phyloP scores from a whole-genome alignment of 257 asterid genomes.

The Anisodus tanguticus region DNA sequence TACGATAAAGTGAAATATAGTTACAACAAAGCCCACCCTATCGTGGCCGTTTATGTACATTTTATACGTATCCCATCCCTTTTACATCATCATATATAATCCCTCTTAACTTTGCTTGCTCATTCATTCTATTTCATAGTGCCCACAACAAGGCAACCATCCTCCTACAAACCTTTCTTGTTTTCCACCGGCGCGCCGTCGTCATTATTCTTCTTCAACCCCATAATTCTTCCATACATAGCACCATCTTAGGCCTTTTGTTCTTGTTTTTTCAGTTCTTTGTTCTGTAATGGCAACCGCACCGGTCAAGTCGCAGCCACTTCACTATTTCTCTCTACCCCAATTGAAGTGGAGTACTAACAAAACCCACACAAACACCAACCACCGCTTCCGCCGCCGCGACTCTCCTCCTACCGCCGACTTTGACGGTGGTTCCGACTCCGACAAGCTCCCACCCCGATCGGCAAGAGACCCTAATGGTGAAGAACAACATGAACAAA shows the following conservation, averaged over 20 bases:
- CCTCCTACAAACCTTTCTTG: background rate
- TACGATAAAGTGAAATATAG: slow-evolving; percentile 63
- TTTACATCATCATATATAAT: background rate
- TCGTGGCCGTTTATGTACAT: background rate
- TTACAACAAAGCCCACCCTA: slow-evolving; percentile 48
- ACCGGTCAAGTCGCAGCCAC: slow-evolving; percentile 73
- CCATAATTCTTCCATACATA: background rate
- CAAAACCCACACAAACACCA: slow-evolving; percentile 53
- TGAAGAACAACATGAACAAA: background rate
- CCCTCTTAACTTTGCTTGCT: background rate
- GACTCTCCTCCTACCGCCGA: slow-evolving; percentile 38
- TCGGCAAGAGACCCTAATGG: background rate
- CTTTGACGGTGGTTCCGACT: slow-evolving; percentile 12
- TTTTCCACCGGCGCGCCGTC: background rate
- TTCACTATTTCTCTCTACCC: slow-evolving; percentile 79
- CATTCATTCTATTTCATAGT: background rate
- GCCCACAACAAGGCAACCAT: background rate
- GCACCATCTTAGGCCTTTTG: background rate
- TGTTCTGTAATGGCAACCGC: slow-evolving; percentile 64
- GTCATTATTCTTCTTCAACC: background rate
- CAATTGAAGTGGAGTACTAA: slow-evolving; percentile 70
- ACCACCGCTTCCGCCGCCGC: slow-evolving; percentile 64
- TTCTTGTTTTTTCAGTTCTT: background rate
- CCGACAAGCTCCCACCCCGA: background rate
- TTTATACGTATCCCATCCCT: slow-evolving; percentile 4